These are phyloP conservation scores for Yamadazyma friedrichii DNA, from an alignment of 1,139 yeast species.

Conservation along the genomic window DNA sequence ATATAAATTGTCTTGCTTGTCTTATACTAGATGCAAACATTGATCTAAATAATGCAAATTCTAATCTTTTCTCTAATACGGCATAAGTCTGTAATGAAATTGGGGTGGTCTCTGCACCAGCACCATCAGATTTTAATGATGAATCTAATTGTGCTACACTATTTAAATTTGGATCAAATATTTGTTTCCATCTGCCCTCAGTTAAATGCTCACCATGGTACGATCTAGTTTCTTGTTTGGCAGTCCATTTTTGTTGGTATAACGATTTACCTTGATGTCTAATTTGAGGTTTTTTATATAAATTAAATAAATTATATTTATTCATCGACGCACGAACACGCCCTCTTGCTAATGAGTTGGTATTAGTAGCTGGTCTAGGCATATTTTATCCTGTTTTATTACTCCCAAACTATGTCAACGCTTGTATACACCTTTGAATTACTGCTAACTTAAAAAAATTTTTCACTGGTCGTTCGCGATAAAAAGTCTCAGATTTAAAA, in stretches of 20 bases:
- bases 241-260: conserved; percentile 88
- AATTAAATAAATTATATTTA: conserved; percentile 86
- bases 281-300: conserved; percentile 64
- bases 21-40: conserved; percentile 92
- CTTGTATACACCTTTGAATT: too few species aligned
- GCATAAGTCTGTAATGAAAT: conserved; percentile 87
- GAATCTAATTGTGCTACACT: conserved; percentile 87
- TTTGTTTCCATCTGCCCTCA: conserved; percentile 68
- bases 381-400: conserved; percentile 23
- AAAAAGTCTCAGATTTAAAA: too few species aligned
- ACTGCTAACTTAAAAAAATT: conserved; percentile 1
- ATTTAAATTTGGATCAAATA: conserved; percentile 71
- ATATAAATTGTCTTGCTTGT: conserved; percentile 88
- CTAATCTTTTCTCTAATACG: conserved; percentile 82
- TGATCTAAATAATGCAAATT: conserved; percentile 84
- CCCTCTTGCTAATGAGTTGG: conserved; percentile 64
- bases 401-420: neutral
- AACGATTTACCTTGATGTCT: conserved; percentile 57
- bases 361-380: conserved; percentile 62
- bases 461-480: conserved; percentile 2
- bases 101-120: conserved; percentile 63
- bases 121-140: conserved; percentile 53
- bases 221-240: conserved; percentile 89
- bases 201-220: conserved; percentile 95
- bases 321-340: conserved; percentile 90